Evolutionary conservation across 2,329 filamentous ascomycete species (phyloP).

Genomic region (Aspergillus sojae): DNA sequence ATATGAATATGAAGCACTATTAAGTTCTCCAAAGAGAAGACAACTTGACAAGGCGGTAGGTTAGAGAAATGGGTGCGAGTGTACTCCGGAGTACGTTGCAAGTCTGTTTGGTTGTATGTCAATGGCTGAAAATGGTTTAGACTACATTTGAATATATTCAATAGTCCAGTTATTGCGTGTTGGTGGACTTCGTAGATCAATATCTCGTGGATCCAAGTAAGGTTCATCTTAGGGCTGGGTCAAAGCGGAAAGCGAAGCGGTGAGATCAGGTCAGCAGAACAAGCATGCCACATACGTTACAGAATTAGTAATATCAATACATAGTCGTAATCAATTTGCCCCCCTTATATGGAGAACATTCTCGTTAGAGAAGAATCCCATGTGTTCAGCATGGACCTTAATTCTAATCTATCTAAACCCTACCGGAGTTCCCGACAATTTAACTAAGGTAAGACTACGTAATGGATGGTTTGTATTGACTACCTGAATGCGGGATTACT

Average conservation of each 20-base stretch:
- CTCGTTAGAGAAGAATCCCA: not conserved
- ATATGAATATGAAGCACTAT: not conserved
- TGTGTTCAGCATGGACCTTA: conserved; percentile 1
- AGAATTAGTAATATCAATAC: not conserved
- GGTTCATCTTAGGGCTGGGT: not conserved
- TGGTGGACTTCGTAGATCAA: not conserved
- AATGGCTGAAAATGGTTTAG: not conserved
- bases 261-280: not conserved
- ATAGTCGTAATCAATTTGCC: not conserved
- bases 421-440: not conserved
- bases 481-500: not conserved
- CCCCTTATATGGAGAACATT: not conserved
- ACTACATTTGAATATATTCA: not conserved
- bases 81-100: not conserved
- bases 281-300: not conserved
- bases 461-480: not conserved
- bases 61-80: not conserved
- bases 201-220: not conserved
- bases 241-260: not conserved
- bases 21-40: not conserved
- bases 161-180: not conserved
- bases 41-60: not conserved
- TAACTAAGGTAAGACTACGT: not conserved
- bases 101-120: not conserved
- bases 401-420: not conserved